These are phyloP conservation scores for Penicillium nucicola DNA, from an alignment of 495 filamentous ascomycete genomes.

Conservation along the genomic window DNA sequence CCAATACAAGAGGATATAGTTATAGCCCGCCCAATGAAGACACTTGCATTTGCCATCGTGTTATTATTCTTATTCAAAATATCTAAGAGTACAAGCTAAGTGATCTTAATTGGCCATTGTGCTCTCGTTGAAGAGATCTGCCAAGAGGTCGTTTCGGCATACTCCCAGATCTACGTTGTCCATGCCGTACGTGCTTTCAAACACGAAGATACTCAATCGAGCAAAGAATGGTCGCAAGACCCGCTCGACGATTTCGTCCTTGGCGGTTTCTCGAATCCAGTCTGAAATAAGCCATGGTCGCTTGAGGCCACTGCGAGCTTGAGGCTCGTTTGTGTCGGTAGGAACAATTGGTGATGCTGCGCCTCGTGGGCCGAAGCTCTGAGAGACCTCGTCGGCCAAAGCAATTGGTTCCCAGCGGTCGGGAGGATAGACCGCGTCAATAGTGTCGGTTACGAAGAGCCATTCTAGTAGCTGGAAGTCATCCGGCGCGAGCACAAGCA, in stretches of 20 bases:
- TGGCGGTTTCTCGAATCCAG: slow-evolving; percentile 47
- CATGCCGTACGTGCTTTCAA: slow-evolving; percentile 90
- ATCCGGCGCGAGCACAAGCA: slow-evolving; percentile 83
- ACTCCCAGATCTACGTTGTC: slow-evolving; percentile 61
- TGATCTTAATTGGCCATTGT: slow-evolving; percentile 41
- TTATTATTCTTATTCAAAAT: neutral
- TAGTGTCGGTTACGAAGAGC: slow-evolving; percentile 95
- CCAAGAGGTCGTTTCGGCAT: slow-evolving; percentile 67
- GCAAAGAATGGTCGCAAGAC: slow-evolving; percentile 86
- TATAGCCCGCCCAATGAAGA: slow-evolving; percentile 3
- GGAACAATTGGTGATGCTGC: slow-evolving; percentile 34
- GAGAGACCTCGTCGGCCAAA: slow-evolving; percentile 81
- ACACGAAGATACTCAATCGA: slow-evolving; percentile 85
- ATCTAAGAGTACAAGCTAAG: too few species aligned
- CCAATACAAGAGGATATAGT: slow-evolving; percentile 1
- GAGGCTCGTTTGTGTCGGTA: slow-evolving; percentile 32
- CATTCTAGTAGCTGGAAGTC: slow-evolving; percentile 96
- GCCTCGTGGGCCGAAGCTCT: slow-evolving; percentile 60
- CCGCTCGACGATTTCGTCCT: slow-evolving; percentile 69
- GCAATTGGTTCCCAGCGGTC: slow-evolving; percentile 68
- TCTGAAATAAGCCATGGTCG: slow-evolving; percentile 43
- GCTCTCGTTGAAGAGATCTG: slow-evolving; percentile 80
- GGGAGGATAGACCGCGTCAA: slow-evolving; percentile 90
- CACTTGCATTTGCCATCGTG: slow-evolving; percentile 1
- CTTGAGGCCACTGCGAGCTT: slow-evolving; percentile 23